Percentiles rank a stretch among this genome's conserved stretches.
Evolutionary conservation across 257 asterid species (phyloP).

Genomic region (Solanum pinnatisectum): DNA sequence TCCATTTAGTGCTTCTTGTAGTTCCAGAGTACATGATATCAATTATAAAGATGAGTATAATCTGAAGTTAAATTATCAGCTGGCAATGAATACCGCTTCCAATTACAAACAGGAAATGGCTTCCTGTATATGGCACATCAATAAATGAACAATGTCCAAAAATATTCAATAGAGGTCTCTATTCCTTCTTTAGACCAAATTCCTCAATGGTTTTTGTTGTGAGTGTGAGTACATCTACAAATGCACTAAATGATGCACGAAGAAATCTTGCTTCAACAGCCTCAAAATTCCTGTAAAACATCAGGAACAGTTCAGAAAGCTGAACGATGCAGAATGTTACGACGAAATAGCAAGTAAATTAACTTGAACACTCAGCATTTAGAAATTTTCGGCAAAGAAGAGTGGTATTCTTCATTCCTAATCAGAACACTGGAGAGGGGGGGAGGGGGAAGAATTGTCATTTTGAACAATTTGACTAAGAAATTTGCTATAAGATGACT

Average conservation of each 20-base stretch:
- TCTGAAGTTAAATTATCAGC: neutral
- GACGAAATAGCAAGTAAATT: neutral
- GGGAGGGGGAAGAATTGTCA: neutral
- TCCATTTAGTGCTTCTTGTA: neutral
- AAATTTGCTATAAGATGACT: neutral
- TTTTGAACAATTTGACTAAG: neutral
- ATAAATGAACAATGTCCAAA: neutral
- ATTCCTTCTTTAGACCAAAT: conserved; percentile 35
- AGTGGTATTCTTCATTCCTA: neutral
- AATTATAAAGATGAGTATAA: neutral
- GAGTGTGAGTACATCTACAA: conserved; percentile 71
- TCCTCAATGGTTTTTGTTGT: conserved; percentile 72
- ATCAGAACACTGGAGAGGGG: neutral
- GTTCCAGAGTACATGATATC: neutral
- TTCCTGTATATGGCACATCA: neutral
- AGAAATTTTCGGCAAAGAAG: neutral
- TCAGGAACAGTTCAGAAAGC: neutral
- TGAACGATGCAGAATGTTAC: neutral
- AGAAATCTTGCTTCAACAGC: conserved; percentile 86
- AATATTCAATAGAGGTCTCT: neutral
- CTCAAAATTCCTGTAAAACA: conserved; percentile 56
- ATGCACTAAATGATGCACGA: conserved; percentile 79
- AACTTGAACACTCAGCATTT: neutral
- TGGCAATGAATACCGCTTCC: neutral
- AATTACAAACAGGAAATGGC: neutral